Conservation (phyloP, 805 yeast genomes). For the Kodamaea nitidulidarum region DNA sequence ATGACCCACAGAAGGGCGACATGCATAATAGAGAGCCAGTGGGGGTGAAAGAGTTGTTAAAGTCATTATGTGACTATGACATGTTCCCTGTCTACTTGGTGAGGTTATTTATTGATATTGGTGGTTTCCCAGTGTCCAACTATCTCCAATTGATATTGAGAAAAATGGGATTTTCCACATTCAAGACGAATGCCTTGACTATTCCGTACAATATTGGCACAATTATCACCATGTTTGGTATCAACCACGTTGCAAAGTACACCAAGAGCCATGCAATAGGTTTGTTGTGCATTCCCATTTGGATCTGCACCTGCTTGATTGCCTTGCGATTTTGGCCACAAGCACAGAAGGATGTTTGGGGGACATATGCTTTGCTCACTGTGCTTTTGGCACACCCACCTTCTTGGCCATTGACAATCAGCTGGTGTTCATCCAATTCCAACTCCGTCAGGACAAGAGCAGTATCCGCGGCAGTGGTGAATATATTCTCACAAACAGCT, state of each 20-base stretch:
- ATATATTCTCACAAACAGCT: conserved; percentile 61
- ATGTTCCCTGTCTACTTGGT: conserved; percentile 25
- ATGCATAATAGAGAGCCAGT: conserved; percentile 29
- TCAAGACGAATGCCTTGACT: conserved; percentile 48
- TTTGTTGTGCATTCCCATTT: conserved; percentile 14
- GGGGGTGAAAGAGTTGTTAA: conserved; percentile 16
- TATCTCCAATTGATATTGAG: conserved; percentile 13
- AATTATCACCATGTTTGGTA: conserved; percentile 18
- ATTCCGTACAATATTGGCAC: conserved; percentile 45
- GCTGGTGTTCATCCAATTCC: conserved; percentile 61
- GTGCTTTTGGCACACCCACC: conserved; percentile 44
- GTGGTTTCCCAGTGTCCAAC: conserved; percentile 14
- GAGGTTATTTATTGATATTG: conserved; percentile 20
- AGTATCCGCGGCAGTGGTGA: conserved; percentile 61
- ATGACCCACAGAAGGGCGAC: conserved; percentile 30
- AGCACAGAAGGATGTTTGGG: conserved; percentile 39
- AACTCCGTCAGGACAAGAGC: conserved; percentile 60
- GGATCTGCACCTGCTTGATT: conserved; percentile 18
- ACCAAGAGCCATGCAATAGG: conserved; percentile 18
- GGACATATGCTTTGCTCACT: conserved; percentile 38
- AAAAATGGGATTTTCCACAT: conserved; percentile 48
- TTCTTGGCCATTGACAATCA: conserved; percentile 52
- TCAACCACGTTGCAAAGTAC: conserved; percentile 21
- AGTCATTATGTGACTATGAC: conserved; percentile 22
- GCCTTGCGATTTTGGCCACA: conserved; percentile 40